Base-by-base conservation (phyloP, 177 flowering plant genomes). In the Vitis hybrid region DNA sequence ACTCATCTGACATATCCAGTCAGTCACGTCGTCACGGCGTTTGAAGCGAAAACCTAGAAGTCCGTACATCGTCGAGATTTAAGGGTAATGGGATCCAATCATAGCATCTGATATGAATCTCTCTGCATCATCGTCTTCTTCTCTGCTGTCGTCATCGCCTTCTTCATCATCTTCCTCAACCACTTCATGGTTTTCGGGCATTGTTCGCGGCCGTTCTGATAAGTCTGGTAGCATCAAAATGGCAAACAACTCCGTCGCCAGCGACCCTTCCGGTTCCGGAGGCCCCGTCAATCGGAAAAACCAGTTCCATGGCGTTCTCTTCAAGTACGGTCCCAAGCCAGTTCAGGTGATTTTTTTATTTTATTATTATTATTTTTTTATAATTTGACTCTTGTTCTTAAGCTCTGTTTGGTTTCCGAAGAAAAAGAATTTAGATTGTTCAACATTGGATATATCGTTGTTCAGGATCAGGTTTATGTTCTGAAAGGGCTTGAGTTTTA, bases 271-370 rank as follows among this genome's bases (percentile, higher is more conserved):
- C 1, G 86, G 67, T 17, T 59, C 26, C 54, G 32, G 49, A n/a
- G 86, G 88, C 5, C 84, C 91, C 2, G 71, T 83, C 26, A 77
- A 74, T 56, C 80, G 78, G 74, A 94, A 91, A 81, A 84, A 81
- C 48, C 93, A 92, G 77, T 86, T 88, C 71, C 81, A 80, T 1
- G 98, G 98, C 21, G 84, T 85, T 55, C 88, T 94, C 70, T 94
- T 94, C 80, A 91, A 84, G 81, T 94, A 92, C 73, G 97, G 97
- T 3, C 86, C 97, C n/a, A 90, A 89, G 50, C 70, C 97, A 0
- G 70, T 75, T 72, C 97, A 94, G 97, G 98, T 91, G 40, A 34
- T 34, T 4, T 34, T 21, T 21, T 21, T 19, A 19, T 19, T 19
- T 19, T 19, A 19, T 19, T 19, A 19, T 19, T 19, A 19, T 34